Evolutionary conservation across 305 asterid genomes (phyloP), one percentile per base, ranked within the genome.

Genomic region (Andrographis paniculata): DNA sequence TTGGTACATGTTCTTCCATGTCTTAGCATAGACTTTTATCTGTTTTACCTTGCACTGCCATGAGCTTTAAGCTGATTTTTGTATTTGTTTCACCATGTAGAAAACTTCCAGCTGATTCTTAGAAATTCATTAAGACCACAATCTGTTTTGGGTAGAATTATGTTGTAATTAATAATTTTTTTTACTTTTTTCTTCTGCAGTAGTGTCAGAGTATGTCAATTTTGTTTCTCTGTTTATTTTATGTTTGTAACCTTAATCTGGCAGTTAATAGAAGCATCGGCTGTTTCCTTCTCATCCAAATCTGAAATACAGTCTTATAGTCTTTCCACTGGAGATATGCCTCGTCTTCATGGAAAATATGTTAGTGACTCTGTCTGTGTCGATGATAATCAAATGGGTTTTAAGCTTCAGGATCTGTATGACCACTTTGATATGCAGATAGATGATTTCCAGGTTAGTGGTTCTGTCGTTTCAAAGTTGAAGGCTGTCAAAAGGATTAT

Each of bases 261-360:
- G 71, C 89, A 81, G 95, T 79, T 78, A 54, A 24, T 86, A 28
- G 84, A 77, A 68, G 76, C 66, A 57, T 70, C 74, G 57, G 63
- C 65, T 49, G 56, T 86, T 44, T 73, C 78, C 59, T 63, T 79
- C 64, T 63, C 61, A 51, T 76, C 94, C 39, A 70, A 64, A 52
- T 60, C 61, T 64, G 74, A 68, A 60, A 18, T 17, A 48, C 72
- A 59, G 51, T 43, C 59, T 65, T 35, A 61, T 50, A 49, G 56
- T 66, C 56, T 65, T 50, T 35, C 36, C 50, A 15, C 38, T 61
- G 67, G 62, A 47, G 62, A 67, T 61, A 49, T 16, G 33, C 65
- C 73, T 61, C 55, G 54, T 58, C 54, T 37, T 60, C 61, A 54
- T 48, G 50, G 51, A 22, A 59, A 37, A 23, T 38, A 15, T 62